Base-by-base conservation (phyloP, 805 yeast species). In the Wickerhamiella qilinensis region DNA sequence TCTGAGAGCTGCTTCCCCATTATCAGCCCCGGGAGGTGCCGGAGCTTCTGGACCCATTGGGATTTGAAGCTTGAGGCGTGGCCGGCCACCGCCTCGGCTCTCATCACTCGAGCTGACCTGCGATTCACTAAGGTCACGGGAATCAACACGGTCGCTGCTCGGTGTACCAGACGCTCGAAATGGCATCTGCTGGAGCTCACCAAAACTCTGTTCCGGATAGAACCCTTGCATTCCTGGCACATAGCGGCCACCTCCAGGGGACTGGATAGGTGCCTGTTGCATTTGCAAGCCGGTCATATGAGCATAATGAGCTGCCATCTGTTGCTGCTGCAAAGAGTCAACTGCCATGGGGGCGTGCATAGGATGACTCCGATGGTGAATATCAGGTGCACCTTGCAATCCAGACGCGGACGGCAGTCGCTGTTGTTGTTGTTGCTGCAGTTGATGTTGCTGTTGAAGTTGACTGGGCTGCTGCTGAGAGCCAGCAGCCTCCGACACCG, bases 351-450 rank as follows among this genome's bases (percentile, higher is more conserved):
- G n/a, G n/a, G n/a, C n/a, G n/a, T n/a, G n/a, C n/a, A n/a, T n/a
- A n/a, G n/a, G n/a, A n/a, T n/a, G n/a, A n/a, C n/a, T n/a, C n/a
- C n/a, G n/a, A n/a, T n/a, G n/a, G n/a, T n/a, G n/a, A n/a, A n/a
- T n/a, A n/a, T n/a, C n/a, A n/a, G n/a, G n/a, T n/a, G n/a, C n/a
- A n/a, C n/a, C n/a, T n/a, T n/a, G n/a, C n/a, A n/a, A n/a, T n/a
- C n/a, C n/a, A n/a, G n/a, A n/a, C n/a, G n/a, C n/a, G 41, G 33
- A 35, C 21, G 20, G 39, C 20, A 35, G 37, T 22, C 6, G 19
- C 4, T 25, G 36, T 11, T 36, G 39, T 22, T 30, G 35, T 17
- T 40, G 42, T 25, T 38, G 42, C 18, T 40, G 39, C 36, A 39
- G 45, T 15, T 38, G 38, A 34, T 42, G 36, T 19, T 28, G 45